Evolutionary conservation across 805 yeast species (phyloP).

Genomic region (Schwanniomyces sp.): DNA sequence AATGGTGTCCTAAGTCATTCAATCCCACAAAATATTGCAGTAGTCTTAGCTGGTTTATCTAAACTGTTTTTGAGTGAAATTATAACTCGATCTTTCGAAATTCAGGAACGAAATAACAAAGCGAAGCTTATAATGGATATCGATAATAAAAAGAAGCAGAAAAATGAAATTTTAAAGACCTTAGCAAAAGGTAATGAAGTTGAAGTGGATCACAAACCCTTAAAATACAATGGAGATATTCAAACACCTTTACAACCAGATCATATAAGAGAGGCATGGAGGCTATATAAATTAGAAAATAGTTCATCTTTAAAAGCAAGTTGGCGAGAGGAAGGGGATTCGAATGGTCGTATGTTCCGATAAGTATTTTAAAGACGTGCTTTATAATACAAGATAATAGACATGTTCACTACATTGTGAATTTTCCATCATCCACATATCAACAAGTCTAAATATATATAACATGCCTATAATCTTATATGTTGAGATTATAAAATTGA

Average conservation of each 20-base stretch:
- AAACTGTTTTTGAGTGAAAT: constrained; percentile 90
- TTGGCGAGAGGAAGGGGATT: constrained; percentile 70
- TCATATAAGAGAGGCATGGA: constrained; percentile 87
- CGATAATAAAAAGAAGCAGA: constrained; percentile 40
- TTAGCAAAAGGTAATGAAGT: constrained; percentile 38
- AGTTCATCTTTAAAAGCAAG: constrained; percentile 48
- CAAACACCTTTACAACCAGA: constrained; percentile 73
- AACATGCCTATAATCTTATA: too few relatives aligned
- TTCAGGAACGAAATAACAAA: constrained; percentile 58
- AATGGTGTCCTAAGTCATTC: constrained; percentile 77
- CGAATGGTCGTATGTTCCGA: constrained; percentile 70
- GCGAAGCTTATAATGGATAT: constrained; percentile 35
- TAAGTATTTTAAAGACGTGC: constrained; percentile 18
- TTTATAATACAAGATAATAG: background rate
- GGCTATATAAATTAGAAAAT: constrained; percentile 66
- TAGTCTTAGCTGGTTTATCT: constrained; percentile 81
- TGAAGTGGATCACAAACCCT: constrained; percentile 24
- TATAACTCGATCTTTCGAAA: constrained; percentile 75
- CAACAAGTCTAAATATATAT: too few relatives aligned
- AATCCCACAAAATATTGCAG: constrained; percentile 75
- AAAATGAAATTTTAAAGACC: constrained; percentile 31
- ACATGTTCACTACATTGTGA: too few relatives aligned
- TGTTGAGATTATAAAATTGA: too few relatives aligned
- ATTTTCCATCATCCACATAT: too few relatives aligned
- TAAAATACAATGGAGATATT: constrained; percentile 39